Conservation (phyloP, 805 yeast species). For the Suhomyces faveliae region DNA sequence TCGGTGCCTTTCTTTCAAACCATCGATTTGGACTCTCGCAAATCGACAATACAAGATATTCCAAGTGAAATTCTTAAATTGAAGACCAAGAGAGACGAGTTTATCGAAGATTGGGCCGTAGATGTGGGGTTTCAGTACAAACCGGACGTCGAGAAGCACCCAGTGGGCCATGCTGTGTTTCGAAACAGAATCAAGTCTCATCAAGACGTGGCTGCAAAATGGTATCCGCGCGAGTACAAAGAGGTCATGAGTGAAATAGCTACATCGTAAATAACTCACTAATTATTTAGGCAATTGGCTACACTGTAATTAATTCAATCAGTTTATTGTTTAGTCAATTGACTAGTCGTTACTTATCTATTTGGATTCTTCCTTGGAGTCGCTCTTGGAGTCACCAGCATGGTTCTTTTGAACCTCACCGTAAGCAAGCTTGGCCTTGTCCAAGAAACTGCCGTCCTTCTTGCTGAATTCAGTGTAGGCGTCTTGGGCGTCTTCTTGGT, state of each 20-base stretch:
- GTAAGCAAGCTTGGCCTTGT: constrained; percentile 38
- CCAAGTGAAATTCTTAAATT: constrained; percentile 26
- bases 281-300: neutral
- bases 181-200: constrained; percentile 45
- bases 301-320: too few species aligned
- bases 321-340: too few species aligned
- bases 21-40: constrained; percentile 37
- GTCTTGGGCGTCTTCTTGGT: constrained; percentile 33
- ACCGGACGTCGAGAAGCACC: constrained; percentile 36
- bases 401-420: constrained; percentile 26
- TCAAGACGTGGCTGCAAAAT: constrained; percentile 41
- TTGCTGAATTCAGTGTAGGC: constrained; percentile 34
- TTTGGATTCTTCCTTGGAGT: constrained; percentile 8
- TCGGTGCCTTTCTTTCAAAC: constrained; percentile 51
- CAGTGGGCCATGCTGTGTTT: constrained; percentile 48
- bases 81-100: constrained; percentile 35
- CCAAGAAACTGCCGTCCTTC: constrained; percentile 24
- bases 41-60: constrained; percentile 28
- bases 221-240: constrained; percentile 41
- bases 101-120: constrained; percentile 35
- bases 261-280: neutral
- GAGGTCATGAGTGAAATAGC: constrained; percentile 26
- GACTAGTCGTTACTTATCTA: too few species aligned
- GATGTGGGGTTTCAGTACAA: constrained; percentile 41
- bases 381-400: constrained; percentile 9